Evolutionary conservation across 306 rosid species (phyloP).

Genomic region (Casuarina equisetifolia): DNA sequence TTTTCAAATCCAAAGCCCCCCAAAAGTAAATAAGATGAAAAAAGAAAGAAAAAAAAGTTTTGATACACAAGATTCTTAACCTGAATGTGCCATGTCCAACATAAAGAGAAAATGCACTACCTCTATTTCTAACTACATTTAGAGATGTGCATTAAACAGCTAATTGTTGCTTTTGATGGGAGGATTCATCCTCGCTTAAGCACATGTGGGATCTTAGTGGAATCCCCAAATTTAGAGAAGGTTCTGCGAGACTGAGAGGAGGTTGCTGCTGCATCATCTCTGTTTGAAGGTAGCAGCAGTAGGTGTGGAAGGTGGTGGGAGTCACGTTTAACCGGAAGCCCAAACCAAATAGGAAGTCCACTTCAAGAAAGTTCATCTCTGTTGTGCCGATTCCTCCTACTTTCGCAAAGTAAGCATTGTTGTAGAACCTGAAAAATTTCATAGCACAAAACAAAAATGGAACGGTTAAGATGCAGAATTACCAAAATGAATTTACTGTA

Average conservation of each 20-base stretch:
- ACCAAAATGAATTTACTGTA: background rate
- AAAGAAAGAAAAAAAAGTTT: background rate
- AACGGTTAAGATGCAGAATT: background rate
- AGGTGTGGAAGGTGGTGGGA: constrained; percentile 68
- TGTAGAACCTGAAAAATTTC: constrained; percentile 65
- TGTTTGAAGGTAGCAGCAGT: constrained; percentile 66
- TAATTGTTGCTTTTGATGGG: constrained; percentile 67
- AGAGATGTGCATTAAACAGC: constrained; percentile 52
- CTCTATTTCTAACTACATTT: constrained; percentile 38
- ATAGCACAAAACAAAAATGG: background rate
- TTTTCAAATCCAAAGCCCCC: constrained; percentile 11
- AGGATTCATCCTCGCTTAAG: constrained; percentile 76
- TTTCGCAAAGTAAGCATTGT: constrained; percentile 97
- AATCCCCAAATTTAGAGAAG: constrained; percentile 51
- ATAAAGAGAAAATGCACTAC: constrained; percentile 24
- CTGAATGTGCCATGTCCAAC: constrained; percentile 27
- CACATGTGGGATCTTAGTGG: constrained; percentile 55
- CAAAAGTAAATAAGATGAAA: background rate
- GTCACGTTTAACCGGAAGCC: constrained; percentile 84
- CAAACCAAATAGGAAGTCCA: constrained; percentile 89
- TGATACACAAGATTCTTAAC: constrained; percentile 17
- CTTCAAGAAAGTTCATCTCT: constrained; percentile 92
- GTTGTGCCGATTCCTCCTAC: constrained; percentile 91
- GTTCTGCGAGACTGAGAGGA: constrained; percentile 51
- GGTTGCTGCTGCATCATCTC: constrained; percentile 74